Percentiles rank a stretch among this genome's conserved stretches.
phyloP scores from a whole-genome alignment of 2,329 filamentous ascomycete genomes.

The Stemphylium vesicarium region DNA sequence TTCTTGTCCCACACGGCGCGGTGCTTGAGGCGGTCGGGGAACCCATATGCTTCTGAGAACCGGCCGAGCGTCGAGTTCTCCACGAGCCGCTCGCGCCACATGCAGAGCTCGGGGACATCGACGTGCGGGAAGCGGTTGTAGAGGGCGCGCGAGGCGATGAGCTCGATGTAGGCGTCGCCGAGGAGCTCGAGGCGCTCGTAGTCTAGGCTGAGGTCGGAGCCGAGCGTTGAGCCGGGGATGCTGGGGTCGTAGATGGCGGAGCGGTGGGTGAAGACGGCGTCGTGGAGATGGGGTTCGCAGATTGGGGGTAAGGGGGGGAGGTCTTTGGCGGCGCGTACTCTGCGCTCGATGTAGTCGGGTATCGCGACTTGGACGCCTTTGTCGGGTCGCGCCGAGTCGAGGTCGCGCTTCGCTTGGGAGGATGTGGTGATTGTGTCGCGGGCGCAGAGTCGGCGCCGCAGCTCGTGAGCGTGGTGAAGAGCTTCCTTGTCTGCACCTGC shows the following conservation, averaged over 20 bases:
- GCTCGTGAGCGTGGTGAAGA: conserved; percentile 37
- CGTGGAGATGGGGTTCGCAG: conserved; percentile 64
- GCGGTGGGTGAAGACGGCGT: conserved; percentile 70
- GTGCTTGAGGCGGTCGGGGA: conserved; percentile 69
- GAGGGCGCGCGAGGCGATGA: conserved; percentile 77
- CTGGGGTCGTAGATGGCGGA: conserved; percentile 31
- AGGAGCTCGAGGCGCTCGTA: conserved; percentile 91
- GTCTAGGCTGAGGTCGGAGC: conserved; percentile 41
- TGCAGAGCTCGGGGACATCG: conserved; percentile 71
- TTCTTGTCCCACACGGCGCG: conserved; percentile 39
- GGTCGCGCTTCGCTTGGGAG: conserved; percentile 59
- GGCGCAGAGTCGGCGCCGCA: conserved; percentile 34
- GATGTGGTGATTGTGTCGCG: conserved; percentile 47
- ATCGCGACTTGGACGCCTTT: conserved; percentile 25
- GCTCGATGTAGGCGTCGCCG: conserved; percentile 84
- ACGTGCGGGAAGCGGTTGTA: conserved; percentile 72
- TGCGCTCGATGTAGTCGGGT: conserved; percentile 37
- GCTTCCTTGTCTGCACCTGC: conserved; percentile 33
- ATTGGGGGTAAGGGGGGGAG: conserved; percentile 68
- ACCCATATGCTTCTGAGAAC: conserved; percentile 73
- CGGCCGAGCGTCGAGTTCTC: conserved; percentile 78
- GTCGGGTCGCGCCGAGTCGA: conserved; percentile 38
- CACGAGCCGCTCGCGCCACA: conserved; percentile 78
- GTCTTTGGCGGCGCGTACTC: conserved; percentile 38
- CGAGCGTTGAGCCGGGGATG: conserved; percentile 20